phyloP scores from a whole-genome alignment of 2,329 filamentous ascomycete genomes.

The Bipolaris bicolor region DNA sequence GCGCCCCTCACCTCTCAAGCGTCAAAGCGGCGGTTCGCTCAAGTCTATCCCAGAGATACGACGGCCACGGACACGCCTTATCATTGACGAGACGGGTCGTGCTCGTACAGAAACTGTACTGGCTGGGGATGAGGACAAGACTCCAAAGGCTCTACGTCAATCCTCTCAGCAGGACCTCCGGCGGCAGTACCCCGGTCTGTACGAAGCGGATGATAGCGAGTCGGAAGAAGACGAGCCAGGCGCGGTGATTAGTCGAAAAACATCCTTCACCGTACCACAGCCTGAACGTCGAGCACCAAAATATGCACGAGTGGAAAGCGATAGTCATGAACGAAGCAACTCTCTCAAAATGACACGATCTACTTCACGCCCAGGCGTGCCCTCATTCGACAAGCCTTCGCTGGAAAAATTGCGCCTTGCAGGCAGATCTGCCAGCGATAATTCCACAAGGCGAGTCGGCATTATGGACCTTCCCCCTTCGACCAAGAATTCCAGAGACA shows the following conservation, averaged over 20 bases:
- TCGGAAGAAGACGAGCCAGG: slow-evolving; percentile 45
- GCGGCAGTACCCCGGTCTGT: slow-evolving; percentile 53
- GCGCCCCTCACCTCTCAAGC: slow-evolving; percentile 56
- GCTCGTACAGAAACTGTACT: slow-evolving; percentile 55
- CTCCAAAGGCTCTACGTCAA: slow-evolving; percentile 31
- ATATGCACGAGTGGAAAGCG: slow-evolving; percentile 44
- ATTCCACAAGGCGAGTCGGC: slow-evolving; percentile 39
- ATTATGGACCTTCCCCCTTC: slow-evolving; percentile 42
- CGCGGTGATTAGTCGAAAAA: slow-evolving; percentile 42
- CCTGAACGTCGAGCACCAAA: slow-evolving; percentile 43
- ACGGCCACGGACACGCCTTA: slow-evolving; percentile 52
- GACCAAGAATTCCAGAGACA: slow-evolving; percentile 26
- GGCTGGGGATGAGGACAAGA: slow-evolving; percentile 44
- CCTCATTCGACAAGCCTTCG: slow-evolving; percentile 40
- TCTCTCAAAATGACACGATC: slow-evolving; percentile 46
- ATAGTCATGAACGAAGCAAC: slow-evolving; percentile 33
- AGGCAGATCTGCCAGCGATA: slow-evolving; percentile 27
- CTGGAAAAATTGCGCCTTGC: slow-evolving; percentile 39
- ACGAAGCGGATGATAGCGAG: slow-evolving; percentile 50
- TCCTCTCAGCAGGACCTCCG: slow-evolving; percentile 36
- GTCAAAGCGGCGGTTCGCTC: slow-evolving; percentile 50
- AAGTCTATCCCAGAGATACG: slow-evolving; percentile 55
- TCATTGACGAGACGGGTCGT: slow-evolving; percentile 56
- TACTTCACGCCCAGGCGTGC: slow-evolving; percentile 37
- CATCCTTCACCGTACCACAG: slow-evolving; percentile 45